These are phyloP conservation scores for Heliocybe sulcata DNA, from an alignment of 1,284 basidiomycete species.

Conservation along the genomic window DNA sequence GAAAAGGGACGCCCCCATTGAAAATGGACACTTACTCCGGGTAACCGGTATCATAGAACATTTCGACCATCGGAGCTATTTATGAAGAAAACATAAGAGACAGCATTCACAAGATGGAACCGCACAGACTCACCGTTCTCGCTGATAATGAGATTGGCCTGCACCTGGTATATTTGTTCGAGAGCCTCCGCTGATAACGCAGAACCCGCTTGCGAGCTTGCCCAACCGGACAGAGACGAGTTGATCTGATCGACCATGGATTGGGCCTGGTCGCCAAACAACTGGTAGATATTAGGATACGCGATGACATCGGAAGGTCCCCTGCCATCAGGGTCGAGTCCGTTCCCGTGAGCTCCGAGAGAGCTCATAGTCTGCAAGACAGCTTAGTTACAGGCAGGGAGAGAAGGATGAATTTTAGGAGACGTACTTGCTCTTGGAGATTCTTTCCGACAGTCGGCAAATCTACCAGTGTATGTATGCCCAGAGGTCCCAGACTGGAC, in stretches of 20 bases:
- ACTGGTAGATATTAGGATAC: constrained; percentile 36
- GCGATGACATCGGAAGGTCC: constrained; percentile 38
- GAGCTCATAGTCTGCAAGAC: constrained; percentile 34
- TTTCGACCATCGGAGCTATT: constrained; percentile 36
- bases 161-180: constrained; percentile 31
- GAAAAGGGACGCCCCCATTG: background rate
- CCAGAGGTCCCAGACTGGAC: constrained; percentile 17
- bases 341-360: constrained; percentile 25
- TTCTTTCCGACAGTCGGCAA: constrained; percentile 37
- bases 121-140: constrained; percentile 26
- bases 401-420: constrained; percentile 29
- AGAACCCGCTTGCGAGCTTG: constrained; percentile 29
- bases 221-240: constrained; percentile 28
- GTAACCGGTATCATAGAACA: constrained; percentile 22
- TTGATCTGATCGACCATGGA: constrained; percentile 25
- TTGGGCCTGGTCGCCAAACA: constrained; percentile 29
- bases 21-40: constrained; percentile 3
- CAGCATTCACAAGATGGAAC: background rate
- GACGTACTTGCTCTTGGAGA: constrained; percentile 33
- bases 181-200: constrained; percentile 32
- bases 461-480: constrained; percentile 22
- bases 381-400: constrained; percentile 36
- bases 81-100: background rate
- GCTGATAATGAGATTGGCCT: constrained; percentile 36
- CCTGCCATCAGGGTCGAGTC: constrained; percentile 26